These are phyloP conservation scores for Diaporthe citri DNA, from an alignment of 2,329 filamentous ascomycete species.

Conservation along the genomic window DNA sequence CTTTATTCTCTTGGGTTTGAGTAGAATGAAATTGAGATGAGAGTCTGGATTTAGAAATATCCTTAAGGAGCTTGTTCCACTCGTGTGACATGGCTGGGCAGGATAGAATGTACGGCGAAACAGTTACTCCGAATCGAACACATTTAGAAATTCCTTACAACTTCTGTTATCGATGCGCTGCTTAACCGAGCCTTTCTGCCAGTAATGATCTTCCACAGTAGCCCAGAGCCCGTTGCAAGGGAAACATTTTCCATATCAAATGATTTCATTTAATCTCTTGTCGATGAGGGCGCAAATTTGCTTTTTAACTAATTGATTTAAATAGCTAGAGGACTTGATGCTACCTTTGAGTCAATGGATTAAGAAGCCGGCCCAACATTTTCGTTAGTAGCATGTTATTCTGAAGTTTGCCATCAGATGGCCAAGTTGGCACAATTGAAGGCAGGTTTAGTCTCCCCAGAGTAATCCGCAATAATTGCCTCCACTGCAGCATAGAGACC, in stretches of 20 bases:
- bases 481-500: conserved; percentile 25
- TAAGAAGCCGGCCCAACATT: too few relatives aligned
- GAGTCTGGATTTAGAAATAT: background rate
- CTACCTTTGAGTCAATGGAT: too few relatives aligned
- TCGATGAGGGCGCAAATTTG: too few relatives aligned
- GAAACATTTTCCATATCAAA: too few relatives aligned
- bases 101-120: background rate
- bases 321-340: too few relatives aligned
- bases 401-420: background rate
- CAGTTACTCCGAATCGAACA: background rate
- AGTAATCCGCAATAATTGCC: conserved; percentile 18
- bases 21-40: background rate
- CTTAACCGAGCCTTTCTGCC: background rate
- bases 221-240: too few relatives aligned
- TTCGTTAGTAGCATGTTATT: background rate
- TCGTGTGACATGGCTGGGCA: background rate
- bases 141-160: too few relatives aligned
- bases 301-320: too few relatives aligned
- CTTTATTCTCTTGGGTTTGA: background rate
- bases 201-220: too few relatives aligned
- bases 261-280: too few relatives aligned
- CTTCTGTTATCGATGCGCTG: background rate
- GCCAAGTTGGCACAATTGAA: conserved; percentile 23
- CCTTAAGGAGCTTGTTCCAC: background rate
- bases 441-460: background rate